phyloP scores from a whole-genome alignment of 192 early-diverging fungal genomes.

The Linnemannia exigua region DNA sequence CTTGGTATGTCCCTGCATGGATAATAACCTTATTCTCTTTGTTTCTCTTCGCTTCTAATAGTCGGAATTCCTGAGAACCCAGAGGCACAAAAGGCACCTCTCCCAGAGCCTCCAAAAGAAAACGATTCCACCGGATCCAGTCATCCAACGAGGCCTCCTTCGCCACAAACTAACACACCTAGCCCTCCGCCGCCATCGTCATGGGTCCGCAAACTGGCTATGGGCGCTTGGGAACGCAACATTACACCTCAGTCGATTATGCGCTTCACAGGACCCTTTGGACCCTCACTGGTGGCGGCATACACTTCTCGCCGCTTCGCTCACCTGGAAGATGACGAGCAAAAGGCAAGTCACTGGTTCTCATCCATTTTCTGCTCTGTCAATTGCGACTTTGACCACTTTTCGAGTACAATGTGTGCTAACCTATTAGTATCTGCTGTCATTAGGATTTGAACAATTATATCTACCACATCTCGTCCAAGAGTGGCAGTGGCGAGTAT shows the following conservation, averaged over 20 bases:
- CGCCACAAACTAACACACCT: neutral
- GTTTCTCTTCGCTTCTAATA: conserved; percentile 9
- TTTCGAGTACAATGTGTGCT: neutral
- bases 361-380: neutral
- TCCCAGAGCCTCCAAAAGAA: conserved; percentile 34
- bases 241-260: conserved; percentile 87
- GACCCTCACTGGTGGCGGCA: conserved; percentile 69
- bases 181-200: conserved; percentile 13
- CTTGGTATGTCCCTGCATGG: no score
- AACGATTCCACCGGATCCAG: neutral
- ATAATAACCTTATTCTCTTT: neutral
- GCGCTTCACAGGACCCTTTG: conserved; percentile 82
- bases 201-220: conserved; percentile 57
- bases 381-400: neutral
- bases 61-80: conserved; percentile 78
- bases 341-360: conserved; percentile 10
- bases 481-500: conserved; percentile 86
- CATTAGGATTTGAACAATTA: conserved; percentile 79
- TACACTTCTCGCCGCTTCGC: conserved; percentile 76
- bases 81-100: conserved; percentile 36
- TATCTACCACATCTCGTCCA: conserved; percentile 83
- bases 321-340: conserved; percentile 76
- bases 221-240: conserved; percentile 81
- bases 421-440: no score
- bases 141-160: conserved; percentile 5